Evolutionary conservation across 116 monocot species (phyloP).

Genomic region (Trichopus zeylanicus): DNA sequence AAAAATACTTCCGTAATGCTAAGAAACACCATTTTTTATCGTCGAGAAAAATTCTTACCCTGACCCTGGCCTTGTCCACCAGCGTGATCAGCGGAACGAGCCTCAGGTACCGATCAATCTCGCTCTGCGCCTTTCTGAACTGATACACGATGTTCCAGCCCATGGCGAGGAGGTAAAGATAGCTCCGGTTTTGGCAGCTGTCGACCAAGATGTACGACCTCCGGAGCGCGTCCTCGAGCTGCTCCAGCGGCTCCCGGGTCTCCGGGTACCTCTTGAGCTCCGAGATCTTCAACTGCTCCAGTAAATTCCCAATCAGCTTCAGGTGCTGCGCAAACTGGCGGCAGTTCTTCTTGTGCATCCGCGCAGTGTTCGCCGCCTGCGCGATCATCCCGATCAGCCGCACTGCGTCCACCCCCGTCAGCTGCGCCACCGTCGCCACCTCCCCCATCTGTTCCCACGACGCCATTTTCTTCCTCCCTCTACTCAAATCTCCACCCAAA

Average conservation of each 20-base stretch:
- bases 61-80: constrained; percentile 58
- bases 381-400: constrained; percentile 69
- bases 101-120: constrained; percentile 70
- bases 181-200: constrained; percentile 68
- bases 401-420: constrained; percentile 76
- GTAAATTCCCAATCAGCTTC: constrained; percentile 78
- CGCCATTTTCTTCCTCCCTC: constrained; percentile 23
- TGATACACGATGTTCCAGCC: constrained; percentile 79
- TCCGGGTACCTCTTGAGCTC: constrained; percentile 92
- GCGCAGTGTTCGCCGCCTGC: constrained; percentile 58
- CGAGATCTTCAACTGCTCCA: constrained; percentile 86
- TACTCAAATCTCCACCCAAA: background rate
- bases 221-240: constrained; percentile 83
- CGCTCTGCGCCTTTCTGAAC: constrained; percentile 56
- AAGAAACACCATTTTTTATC: background rate
- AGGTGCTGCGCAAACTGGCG: constrained; percentile 79
- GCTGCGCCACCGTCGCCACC: constrained; percentile 60
- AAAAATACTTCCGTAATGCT: no score
- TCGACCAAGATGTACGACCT: constrained; percentile 57
- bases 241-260: constrained; percentile 89
- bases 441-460: constrained; percentile 79
- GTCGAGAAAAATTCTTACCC: constrained; percentile 21
- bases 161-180: constrained; percentile 63
- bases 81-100: constrained; percentile 81
- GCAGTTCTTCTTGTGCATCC: constrained; percentile 91